phyloP scores from a whole-genome alignment of 176 grass and related monocot genomes.

The Musa beccarii region DNA sequence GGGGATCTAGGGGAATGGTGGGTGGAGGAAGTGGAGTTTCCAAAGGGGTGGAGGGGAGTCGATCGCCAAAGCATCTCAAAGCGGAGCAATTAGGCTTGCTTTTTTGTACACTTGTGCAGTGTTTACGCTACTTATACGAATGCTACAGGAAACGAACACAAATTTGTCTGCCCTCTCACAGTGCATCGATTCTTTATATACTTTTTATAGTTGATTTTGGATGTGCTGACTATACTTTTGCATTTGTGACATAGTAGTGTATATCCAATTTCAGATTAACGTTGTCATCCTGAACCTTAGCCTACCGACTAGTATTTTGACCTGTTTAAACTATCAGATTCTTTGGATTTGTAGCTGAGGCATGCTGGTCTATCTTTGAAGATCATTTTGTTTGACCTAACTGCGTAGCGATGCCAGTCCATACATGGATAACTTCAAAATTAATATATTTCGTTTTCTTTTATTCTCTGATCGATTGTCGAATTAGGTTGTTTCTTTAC shows the following conservation, averaged over 20 bases:
- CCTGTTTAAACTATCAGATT: background rate
- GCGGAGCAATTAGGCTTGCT: too few species aligned
- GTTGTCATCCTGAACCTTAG: background rate
- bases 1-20: too few species aligned
- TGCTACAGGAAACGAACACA: background rate
- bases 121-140: too few species aligned
- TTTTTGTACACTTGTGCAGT: too few species aligned
- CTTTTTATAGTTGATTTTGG: background rate
- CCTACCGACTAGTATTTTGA: background rate
- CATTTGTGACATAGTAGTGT: too few species aligned
- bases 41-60: too few species aligned
- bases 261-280: background rate
- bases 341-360: background rate
- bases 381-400: background rate
- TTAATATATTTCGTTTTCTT: too few species aligned
- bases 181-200: background rate
- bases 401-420: background rate
- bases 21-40: too few species aligned
- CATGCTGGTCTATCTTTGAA: background rate
- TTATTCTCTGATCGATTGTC: background rate
- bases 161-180: background rate
- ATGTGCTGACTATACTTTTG: background rate
- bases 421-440: too few species aligned
- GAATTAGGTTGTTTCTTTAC: background rate
- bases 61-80: too few species aligned